These are phyloP conservation scores for Sordariomycetes sp. DNA, from an alignment of 2,329 filamentous ascomycete genomes.

Conservation along the genomic window DNA sequence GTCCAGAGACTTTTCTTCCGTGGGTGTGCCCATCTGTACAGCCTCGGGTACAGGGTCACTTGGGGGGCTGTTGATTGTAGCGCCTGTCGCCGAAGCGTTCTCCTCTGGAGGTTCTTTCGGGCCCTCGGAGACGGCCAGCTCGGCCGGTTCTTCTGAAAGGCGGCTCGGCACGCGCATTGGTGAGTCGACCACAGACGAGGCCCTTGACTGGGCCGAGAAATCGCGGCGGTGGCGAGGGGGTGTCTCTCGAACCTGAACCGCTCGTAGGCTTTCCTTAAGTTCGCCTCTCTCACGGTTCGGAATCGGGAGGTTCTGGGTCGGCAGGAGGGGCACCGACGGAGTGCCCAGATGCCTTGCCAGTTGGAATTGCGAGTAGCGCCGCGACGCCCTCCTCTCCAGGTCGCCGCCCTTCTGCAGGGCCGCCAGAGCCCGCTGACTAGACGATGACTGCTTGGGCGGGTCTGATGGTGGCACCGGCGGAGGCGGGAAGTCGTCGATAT, in stretches of 20 bases:
- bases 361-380: slow-evolving; percentile 92
- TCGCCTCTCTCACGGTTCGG: slow-evolving; percentile 75
- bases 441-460: slow-evolving; percentile 35
- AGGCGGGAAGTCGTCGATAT: slow-evolving; percentile 57
- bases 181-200: slow-evolving; percentile 3
- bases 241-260: slow-evolving; percentile 44
- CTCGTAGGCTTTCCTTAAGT: slow-evolving; percentile 72
- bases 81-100: slow-evolving; percentile 49
- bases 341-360: slow-evolving; percentile 87
- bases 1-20: slow-evolving; percentile 11
- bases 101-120: slow-evolving; percentile 39
- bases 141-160: slow-evolving; percentile 6
- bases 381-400: slow-evolving; percentile 81
- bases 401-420: slow-evolving; percentile 87
- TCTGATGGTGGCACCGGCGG: slow-evolving; percentile 43
- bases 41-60: slow-evolving; percentile 32
- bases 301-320: slow-evolving; percentile 69
- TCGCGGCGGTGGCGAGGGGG: slow-evolving; percentile 36
- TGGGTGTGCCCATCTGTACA: slow-evolving; percentile 11
- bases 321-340: slow-evolving; percentile 73
- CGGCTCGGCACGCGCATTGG: slow-evolving; percentile 3
- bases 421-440: slow-evolving; percentile 75
- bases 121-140: neutral
- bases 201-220: slow-evolving; percentile 31
- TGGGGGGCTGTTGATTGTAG: slow-evolving; percentile 48